Percentiles rank a stretch among this genome's conserved stretches.
These are phyloP conservation scores for Triticum turgidum DNA, from an alignment of 176 grass and related monocot species.

Conservation along the genomic window DNA sequence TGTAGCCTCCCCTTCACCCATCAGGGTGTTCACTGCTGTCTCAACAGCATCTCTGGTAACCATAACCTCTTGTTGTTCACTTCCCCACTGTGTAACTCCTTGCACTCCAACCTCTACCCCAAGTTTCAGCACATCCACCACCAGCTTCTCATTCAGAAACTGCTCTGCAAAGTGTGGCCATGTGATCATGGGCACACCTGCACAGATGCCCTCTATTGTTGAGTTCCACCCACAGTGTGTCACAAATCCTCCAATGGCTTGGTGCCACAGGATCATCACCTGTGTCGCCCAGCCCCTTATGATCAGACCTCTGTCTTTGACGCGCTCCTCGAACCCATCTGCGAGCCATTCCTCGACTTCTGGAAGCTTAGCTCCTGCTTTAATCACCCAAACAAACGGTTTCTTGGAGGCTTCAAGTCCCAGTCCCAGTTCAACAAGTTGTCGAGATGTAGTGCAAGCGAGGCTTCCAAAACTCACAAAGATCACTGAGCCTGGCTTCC, in stretches of 20 bases:
- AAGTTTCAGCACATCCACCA: slow-evolving; percentile 61
- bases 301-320: slow-evolving; percentile 42
- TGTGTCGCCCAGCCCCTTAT: slow-evolving; percentile 62
- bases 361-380: slow-evolving; percentile 44
- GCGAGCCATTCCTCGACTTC: slow-evolving; percentile 61
- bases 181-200: slow-evolving; percentile 64
- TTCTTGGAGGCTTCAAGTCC: slow-evolving; percentile 57
- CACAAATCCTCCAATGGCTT: slow-evolving; percentile 57
- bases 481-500: slow-evolving; percentile 48
- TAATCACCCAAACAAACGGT: slow-evolving; percentile 66
- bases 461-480: slow-evolving; percentile 82
- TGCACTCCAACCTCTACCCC: slow-evolving; percentile 43
- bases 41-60: slow-evolving; percentile 38
- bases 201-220: slow-evolving; percentile 49
- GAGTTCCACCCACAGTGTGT: slow-evolving; percentile 79
- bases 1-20: slow-evolving; percentile 40
- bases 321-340: slow-evolving; percentile 46
- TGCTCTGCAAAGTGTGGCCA: slow-evolving; percentile 63
- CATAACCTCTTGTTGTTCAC: slow-evolving; percentile 26
- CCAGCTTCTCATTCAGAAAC: slow-evolving; percentile 58
- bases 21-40: slow-evolving; percentile 22
- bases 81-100: slow-evolving; percentile 25
- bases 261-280: slow-evolving; percentile 64
- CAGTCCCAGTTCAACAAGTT: slow-evolving; percentile 65
- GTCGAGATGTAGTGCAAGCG: slow-evolving; percentile 26